These are phyloP conservation scores for Naganishia kalamii DNA, from an alignment of 768 basidiomycete genomes.

Conservation along the genomic window DNA sequence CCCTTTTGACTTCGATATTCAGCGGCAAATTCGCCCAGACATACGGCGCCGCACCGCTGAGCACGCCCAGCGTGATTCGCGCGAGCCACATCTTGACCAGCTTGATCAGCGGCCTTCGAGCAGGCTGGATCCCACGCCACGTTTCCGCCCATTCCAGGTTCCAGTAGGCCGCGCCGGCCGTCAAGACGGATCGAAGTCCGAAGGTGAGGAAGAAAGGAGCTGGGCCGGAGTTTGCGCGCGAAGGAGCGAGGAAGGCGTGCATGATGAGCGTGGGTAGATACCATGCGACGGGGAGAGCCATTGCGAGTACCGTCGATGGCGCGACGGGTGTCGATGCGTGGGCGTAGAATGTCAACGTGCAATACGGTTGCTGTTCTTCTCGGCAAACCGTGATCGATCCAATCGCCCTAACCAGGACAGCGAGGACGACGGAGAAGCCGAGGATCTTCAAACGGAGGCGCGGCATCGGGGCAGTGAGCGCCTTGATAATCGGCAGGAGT, in stretches of 20 bases:
- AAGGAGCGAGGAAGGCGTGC: conserved; percentile 57
- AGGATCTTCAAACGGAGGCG: conserved; percentile 70
- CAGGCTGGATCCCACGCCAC: conserved; percentile 34
- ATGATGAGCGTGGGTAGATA: conserved; percentile 56
- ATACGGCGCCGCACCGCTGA: conserved; percentile 52
- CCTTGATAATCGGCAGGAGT: conserved; percentile 60
- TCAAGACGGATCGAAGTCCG: conserved; percentile 57
- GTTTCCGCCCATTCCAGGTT: conserved; percentile 72
- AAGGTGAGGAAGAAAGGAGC: conserved; percentile 60
- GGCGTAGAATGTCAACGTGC: conserved; percentile 80
- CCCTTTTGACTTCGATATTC: conserved; percentile 60
- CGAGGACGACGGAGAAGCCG: conserved; percentile 62
- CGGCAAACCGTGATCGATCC: conserved; percentile 78
- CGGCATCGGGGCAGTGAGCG: conserved; percentile 61
- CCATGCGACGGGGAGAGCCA: conserved; percentile 57
- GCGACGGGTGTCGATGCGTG: conserved; percentile 65
- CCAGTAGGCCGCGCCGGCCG: conserved; percentile 66
- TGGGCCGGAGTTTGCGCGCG: conserved; percentile 66
- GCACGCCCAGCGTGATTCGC: conserved; percentile 51
- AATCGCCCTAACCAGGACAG: conserved; percentile 66
- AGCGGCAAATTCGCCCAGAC: conserved; percentile 70
- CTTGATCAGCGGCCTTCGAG: conserved; percentile 50
- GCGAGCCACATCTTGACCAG: conserved; percentile 59
- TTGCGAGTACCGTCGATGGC: conserved; percentile 56
- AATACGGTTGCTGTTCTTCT: conserved; percentile 88